Conservation (phyloP, 257 asterid genomes). For the Plectranthus barbatus region DNA sequence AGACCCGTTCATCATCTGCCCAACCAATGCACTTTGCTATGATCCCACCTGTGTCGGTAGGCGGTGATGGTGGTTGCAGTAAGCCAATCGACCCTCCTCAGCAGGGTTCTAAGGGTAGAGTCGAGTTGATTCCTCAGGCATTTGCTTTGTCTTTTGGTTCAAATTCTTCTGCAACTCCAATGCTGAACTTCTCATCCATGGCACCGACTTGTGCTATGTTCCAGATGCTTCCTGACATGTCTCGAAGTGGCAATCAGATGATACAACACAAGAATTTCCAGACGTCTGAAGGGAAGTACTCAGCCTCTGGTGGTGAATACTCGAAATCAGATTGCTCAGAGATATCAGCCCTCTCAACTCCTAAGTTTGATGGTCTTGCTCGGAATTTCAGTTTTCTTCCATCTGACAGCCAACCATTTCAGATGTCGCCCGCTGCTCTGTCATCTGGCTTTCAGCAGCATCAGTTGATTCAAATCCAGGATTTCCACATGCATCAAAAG, state of each 20-base stretch:
- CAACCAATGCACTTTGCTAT: conserved; percentile 23
- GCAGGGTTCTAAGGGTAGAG: conserved; percentile 23
- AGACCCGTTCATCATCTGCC: not conserved
- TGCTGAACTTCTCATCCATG: conserved; percentile 26
- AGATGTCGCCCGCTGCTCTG: not conserved
- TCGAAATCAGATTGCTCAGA: conserved; percentile 15
- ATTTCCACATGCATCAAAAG: conserved; percentile 7
- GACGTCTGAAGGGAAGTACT: conserved; percentile 26
- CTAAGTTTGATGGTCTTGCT: conserved; percentile 25
- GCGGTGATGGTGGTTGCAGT: conserved; percentile 14
- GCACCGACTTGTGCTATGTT: conserved; percentile 23
- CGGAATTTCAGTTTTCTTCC: conserved; percentile 20
- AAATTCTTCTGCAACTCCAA: conserved; percentile 22
- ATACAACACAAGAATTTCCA: conserved; percentile 25
- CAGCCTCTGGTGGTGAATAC: conserved; percentile 8
- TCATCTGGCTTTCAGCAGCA: conserved; percentile 21
- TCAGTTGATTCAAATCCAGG: conserved; percentile 14
- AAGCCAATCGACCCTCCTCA: conserved; percentile 26
- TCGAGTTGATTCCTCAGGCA: conserved; percentile 24
- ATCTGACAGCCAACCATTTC: conserved; percentile 17
- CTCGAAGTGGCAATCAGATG: conserved; percentile 27
- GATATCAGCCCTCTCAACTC: conserved; percentile 14
- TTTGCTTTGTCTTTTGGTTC: conserved; percentile 29
- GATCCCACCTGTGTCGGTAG: conserved; percentile 13
- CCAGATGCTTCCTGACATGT: conserved; percentile 38